Conservation (phyloP, 176 grass and related monocot genomes). For the Carex scoparia region DNA sequence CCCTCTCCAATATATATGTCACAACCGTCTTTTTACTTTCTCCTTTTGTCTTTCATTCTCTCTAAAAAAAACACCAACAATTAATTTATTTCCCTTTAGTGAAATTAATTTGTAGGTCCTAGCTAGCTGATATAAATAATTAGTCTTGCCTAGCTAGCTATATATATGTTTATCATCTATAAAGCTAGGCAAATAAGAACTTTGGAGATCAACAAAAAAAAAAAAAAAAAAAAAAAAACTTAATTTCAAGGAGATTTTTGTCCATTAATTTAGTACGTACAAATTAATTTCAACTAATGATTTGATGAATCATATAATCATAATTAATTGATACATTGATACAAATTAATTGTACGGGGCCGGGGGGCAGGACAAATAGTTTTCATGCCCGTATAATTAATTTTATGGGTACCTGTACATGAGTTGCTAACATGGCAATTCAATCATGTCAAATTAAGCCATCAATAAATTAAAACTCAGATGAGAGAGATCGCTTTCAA, state of each 20-base stretch:
- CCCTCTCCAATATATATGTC: slow-evolving; percentile 1
- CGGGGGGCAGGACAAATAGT: not conserved
- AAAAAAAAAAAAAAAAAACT: not conserved
- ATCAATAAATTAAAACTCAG: not conserved
- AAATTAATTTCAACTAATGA: not conserved
- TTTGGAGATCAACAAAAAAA: not conserved
- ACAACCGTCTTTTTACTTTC: slow-evolving; percentile 19
- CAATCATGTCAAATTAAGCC: not conserved
- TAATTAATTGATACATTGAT: not conserved
- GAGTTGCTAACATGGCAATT: slow-evolving; percentile 8
- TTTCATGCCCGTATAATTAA: not conserved
- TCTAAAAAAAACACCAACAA: slow-evolving; percentile 12
- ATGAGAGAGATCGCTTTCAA: slow-evolving; percentile 4
- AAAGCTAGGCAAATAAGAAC: not conserved
- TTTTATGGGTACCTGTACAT: not conserved
- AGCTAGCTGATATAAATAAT: not conserved
- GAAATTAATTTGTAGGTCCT: not conserved
- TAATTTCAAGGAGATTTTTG: not conserved
- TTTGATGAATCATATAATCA: not conserved
- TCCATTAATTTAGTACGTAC: not conserved
- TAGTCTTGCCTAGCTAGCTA: not conserved
- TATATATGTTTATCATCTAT: slow-evolving; percentile 11
- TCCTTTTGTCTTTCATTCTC: slow-evolving; percentile 15
- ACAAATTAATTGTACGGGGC: slow-evolving; percentile 1
- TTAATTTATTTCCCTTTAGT: not conserved